phyloP scores from a whole-genome alignment of 129 eudicot species.

The Tanacetum coccineum region DNA sequence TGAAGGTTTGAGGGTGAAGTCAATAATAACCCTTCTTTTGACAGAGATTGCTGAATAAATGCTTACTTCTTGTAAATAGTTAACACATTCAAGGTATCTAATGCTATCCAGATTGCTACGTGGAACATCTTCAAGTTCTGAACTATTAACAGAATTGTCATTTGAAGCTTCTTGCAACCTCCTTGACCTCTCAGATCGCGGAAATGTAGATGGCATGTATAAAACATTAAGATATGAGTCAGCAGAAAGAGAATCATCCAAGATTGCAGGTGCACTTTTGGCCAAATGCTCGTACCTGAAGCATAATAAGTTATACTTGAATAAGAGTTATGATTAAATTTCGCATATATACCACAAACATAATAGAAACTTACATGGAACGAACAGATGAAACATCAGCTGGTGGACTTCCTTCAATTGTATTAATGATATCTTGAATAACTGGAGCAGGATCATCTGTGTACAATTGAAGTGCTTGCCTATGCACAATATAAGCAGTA shows the following conservation, averaged over 20 bases:
- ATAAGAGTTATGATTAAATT: background rate
- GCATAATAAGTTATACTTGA: conserved; percentile 15
- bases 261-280: conserved; percentile 92
- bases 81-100: conserved; percentile 85
- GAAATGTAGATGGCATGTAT: conserved; percentile 96
- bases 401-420: conserved; percentile 98
- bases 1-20: too few relatives aligned
- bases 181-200: conserved; percentile 91
- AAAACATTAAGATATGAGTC: conserved; percentile 97
- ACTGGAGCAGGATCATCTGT: conserved; percentile 70
- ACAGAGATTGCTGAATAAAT: too few relatives aligned
- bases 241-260: conserved; percentile 98
- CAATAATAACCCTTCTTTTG: too few relatives aligned
- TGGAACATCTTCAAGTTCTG: conserved; percentile 74
- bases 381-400: conserved; percentile 93
- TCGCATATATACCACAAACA: too few relatives aligned
- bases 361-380: conserved; percentile 70
- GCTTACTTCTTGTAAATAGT: conserved; percentile 63
- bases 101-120: conserved; percentile 84
- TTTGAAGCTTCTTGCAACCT: conserved; percentile 56
- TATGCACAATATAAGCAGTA: conserved; percentile 27
- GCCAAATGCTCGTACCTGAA: conserved; percentile 96
- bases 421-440: conserved; percentile 80
- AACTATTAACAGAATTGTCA: conserved; percentile 36
- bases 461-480: conserved; percentile 95